These are phyloP conservation scores for Millerago galiae DNA, from an alignment of 805 yeast species.

Conservation along the genomic window DNA sequence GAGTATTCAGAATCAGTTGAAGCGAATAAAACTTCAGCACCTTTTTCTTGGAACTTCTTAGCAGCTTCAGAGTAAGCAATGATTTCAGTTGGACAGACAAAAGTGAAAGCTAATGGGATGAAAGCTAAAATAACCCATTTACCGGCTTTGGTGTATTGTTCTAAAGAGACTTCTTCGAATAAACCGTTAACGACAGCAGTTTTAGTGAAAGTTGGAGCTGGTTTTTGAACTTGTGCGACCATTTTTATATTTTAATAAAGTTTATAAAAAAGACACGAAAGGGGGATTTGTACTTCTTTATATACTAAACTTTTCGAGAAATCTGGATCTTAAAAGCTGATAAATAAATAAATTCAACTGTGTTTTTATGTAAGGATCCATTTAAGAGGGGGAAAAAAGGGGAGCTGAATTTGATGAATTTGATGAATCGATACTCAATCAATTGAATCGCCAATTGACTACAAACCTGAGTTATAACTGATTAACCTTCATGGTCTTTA, in stretches of 20 bases:
- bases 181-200: conserved; percentile 96
- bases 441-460: no score
- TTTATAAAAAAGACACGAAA: not conserved
- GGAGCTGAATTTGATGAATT: not conserved
- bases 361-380: no score
- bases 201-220: conserved; percentile 94
- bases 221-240: conserved; percentile 89
- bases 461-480: no score
- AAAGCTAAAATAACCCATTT: conserved; percentile 96
- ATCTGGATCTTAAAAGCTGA: not conserved
- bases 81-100: conserved; percentile 99
- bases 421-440: not conserved
- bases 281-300: not conserved
- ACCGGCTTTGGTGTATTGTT: conserved; percentile 77
- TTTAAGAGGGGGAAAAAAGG: no score
- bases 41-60: conserved; percentile 80
- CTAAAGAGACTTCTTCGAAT: conserved; percentile 92
- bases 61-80: conserved; percentile 97
- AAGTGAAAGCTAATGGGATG: conserved; percentile 98
- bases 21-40: conserved; percentile 86
- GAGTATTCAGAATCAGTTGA: conserved; percentile 99
- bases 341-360: not conserved
- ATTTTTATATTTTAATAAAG: conserved; percentile 32
- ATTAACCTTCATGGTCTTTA: no score
- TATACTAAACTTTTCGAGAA: not conserved